Conservation (phyloP, 176 grass and related monocot species). For the Aegilops tauschii region DNA sequence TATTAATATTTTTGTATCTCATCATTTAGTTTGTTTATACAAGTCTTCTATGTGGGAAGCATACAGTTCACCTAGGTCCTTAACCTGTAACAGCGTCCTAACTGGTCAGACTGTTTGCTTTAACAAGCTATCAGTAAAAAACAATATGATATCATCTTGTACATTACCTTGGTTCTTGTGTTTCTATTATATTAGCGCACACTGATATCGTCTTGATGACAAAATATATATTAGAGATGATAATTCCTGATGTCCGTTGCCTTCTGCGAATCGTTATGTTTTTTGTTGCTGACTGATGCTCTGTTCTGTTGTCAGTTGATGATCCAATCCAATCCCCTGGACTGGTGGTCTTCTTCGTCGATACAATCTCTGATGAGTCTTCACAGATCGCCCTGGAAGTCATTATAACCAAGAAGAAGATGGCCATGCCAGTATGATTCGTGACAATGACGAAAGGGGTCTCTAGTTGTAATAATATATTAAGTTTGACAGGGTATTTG, state of each 20-base stretch:
- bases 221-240: background rate
- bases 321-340: background rate
- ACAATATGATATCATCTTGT: background rate
- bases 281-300: background rate
- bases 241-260: background rate
- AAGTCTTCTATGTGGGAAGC: background rate
- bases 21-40: background rate
- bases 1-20: background rate
- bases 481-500: constrained; percentile 26
- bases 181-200: background rate
- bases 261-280: background rate
- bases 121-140: background rate
- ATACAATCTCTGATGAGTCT: constrained; percentile 14
- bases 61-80: background rate
- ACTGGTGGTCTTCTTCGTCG: background rate
- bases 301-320: constrained; percentile 38
- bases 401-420: constrained; percentile 17
- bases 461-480: constrained; percentile 44
- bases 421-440: constrained; percentile 27
- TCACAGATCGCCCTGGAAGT: constrained; percentile 2
- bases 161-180: background rate
- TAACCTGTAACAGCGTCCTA: constrained; percentile 2
- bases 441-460: constrained; percentile 35
- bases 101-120: background rate
- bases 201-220: background rate